Conservation (phyloP, 495 filamentous ascomycete species). For the Daldinia decipiens region DNA sequence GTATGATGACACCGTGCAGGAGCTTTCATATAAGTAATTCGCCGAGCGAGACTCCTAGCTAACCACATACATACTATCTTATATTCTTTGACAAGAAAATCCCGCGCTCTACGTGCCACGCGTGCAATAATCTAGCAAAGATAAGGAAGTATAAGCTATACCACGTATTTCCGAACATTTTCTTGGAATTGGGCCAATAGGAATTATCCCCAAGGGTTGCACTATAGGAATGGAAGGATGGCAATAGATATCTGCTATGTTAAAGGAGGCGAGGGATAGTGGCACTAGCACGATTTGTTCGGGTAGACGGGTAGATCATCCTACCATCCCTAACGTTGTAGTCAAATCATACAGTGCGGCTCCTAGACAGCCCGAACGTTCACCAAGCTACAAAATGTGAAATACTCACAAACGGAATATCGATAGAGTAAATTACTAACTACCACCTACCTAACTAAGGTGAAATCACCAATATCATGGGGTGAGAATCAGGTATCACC, state of each 20-base stretch:
- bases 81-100: background rate
- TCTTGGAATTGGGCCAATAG: background rate
- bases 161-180: background rate
- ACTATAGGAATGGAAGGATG: background rate
- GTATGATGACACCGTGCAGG: constrained; percentile 27
- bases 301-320: background rate
- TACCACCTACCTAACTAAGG: constrained; percentile 14
- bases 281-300: background rate
- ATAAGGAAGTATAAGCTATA: background rate
- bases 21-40: constrained; percentile 27
- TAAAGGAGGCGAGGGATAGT: background rate
- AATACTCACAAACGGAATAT: background rate
- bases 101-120: background rate
- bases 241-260: background rate
- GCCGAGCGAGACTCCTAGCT: constrained; percentile 23
- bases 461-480: constrained; percentile 20
- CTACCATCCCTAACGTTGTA: background rate
- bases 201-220: background rate
- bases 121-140: background rate
- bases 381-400: background rate
- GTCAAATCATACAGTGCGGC: background rate
- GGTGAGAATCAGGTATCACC: constrained; percentile 30
- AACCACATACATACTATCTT: background rate
- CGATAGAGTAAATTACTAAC: constrained; percentile 28
- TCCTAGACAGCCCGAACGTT: background rate